A percentile compares a stretch with the other conserved stretches of the same genome.
phyloP scores from a whole-genome alignment of 2,329 filamentous ascomycete genomes.

The Pezicula neosporulosa region DNA sequence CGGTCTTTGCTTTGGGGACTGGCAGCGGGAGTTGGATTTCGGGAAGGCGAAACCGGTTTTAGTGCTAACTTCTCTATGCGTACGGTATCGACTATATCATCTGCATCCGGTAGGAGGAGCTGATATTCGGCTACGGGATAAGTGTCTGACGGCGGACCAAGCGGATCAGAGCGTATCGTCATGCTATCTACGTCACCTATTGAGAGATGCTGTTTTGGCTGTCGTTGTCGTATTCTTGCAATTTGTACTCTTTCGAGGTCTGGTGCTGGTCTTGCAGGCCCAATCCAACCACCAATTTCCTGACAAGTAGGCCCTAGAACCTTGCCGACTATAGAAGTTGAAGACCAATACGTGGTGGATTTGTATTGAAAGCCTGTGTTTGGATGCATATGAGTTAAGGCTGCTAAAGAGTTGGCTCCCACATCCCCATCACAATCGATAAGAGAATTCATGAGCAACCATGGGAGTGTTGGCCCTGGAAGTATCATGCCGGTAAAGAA shows the following conservation, averaged over 20 bases:
- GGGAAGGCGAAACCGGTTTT: conserved; percentile 36
- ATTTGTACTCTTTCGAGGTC: conserved; percentile 69
- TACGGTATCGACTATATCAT: conserved; percentile 61
- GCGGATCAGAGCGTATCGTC: conserved; percentile 63
- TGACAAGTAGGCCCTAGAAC: conserved; percentile 70
- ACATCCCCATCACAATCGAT: conserved; percentile 71
- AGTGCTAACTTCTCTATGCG: conserved; percentile 67
- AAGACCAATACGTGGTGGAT: conserved; percentile 75
- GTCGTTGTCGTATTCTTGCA: conserved; percentile 61
- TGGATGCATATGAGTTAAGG: conserved; percentile 65
- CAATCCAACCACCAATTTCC: conserved; percentile 70
- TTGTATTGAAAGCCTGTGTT: conserved; percentile 75
- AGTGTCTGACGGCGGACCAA: conserved; percentile 57
- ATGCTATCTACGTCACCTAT: conserved; percentile 62
- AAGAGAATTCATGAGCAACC: conserved; percentile 74
- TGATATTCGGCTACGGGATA: conserved; percentile 69
- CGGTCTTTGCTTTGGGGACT: conserved; percentile 10
- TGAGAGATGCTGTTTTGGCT: conserved; percentile 52
- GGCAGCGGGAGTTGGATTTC: background rate
- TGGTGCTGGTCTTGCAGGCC: conserved; percentile 64
- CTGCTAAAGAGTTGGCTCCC: conserved; percentile 60
- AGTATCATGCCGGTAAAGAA: conserved; percentile 74
- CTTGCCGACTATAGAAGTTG: conserved; percentile 69
- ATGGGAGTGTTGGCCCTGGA: conserved; percentile 67
- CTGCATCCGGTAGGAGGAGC: conserved; percentile 52